Base-by-base conservation (phyloP, 768 basidiomycete species). In the Lactarius hatsudake region DNA sequence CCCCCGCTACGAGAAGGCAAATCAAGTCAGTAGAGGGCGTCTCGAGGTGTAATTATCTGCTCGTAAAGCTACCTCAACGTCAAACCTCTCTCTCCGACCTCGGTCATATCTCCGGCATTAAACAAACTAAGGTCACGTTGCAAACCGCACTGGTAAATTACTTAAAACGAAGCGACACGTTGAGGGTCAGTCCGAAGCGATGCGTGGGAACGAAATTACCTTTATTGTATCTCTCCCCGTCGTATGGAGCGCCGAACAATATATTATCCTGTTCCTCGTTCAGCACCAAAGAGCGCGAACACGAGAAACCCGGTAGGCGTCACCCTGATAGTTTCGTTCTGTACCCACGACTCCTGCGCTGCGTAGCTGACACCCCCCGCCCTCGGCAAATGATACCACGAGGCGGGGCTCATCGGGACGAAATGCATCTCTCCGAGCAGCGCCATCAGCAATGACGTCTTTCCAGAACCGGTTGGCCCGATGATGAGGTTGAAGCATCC, bases 341-440 rank as follows among this genome's bases (percentile, higher is more conserved):
- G 84, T 3, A 93, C 87, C 91, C 91, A 96, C 4, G 89, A 86
- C 73, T 93, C 91, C 74, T 96, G 93, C 4, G 89, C 88, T 8
- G 89, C 89, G 74, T 91, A 93, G 2, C 91, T 87, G 45, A 95
- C 82, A 7, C 92, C 91, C 0, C 81, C 81, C 4, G 77, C 78
- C 3, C 90, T 79, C 28, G 92, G 91, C 6, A 94, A 82, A 69
- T 84, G 86, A 75, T 82, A 90, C 82, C 84, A 89, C 0, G 89
- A 86, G 48, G 83, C 81, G 0, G 83, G 78, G 10, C 77, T 74
- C 9, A 78, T 77, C 2, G 82, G 83, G 15, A 82, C 75, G 72
- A 85, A 87, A 73, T 89, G 86, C 86, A 91, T 85, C 75, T 90
- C 88, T 38, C 87, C 78, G 75, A 87, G 79, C 51, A 87, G 75